Conservation (phyloP, 768 basidiomycete genomes). For the Leccinum variicolor region DNA sequence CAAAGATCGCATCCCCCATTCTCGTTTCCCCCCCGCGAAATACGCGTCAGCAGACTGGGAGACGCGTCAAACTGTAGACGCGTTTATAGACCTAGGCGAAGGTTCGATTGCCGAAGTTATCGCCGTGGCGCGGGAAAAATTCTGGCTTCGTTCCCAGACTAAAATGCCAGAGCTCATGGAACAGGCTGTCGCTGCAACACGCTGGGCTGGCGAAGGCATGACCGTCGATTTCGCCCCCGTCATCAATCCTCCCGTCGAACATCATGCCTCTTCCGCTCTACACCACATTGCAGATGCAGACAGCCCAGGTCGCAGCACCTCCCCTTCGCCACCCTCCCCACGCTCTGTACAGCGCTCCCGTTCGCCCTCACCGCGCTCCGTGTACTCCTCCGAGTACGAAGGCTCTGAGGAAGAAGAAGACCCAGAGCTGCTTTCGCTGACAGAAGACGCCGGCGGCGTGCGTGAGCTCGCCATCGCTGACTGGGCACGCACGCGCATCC, state of each 20-base stretch:
- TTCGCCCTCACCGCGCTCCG: constrained; percentile 29
- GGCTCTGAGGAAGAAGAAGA: constrained; percentile 43
- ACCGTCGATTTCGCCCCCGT: constrained; percentile 26
- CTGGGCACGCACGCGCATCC: constrained; percentile 67
- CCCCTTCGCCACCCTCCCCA: constrained; percentile 25
- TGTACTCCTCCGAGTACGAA: constrained; percentile 33
- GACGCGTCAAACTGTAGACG: constrained; percentile 60
- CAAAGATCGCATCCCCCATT: constrained; percentile 13
- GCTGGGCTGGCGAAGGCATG: constrained; percentile 39
- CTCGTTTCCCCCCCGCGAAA: constrained; percentile 27
- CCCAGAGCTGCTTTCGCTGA: constrained; percentile 39
- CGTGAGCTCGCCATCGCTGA: constrained; percentile 60
- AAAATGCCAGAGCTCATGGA: constrained; percentile 63
- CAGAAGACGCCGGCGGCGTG: constrained; percentile 45
- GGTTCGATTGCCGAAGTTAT: constrained; percentile 64
- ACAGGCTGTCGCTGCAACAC: constrained; percentile 62
- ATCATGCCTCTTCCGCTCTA: constrained; percentile 1
- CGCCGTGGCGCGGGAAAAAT: constrained; percentile 60
- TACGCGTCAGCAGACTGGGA: constrained; percentile 55
- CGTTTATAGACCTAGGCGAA: constrained; percentile 73
- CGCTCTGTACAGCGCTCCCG: constrained; percentile 27
- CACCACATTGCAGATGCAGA: constrained; percentile 8
- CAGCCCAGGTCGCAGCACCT: constrained; percentile 24
- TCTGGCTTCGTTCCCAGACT: constrained; percentile 64
- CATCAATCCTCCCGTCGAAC: constrained; percentile 5